Conservation (phyloP, 331 rosid species). For the Spiraea crenata region DNA sequence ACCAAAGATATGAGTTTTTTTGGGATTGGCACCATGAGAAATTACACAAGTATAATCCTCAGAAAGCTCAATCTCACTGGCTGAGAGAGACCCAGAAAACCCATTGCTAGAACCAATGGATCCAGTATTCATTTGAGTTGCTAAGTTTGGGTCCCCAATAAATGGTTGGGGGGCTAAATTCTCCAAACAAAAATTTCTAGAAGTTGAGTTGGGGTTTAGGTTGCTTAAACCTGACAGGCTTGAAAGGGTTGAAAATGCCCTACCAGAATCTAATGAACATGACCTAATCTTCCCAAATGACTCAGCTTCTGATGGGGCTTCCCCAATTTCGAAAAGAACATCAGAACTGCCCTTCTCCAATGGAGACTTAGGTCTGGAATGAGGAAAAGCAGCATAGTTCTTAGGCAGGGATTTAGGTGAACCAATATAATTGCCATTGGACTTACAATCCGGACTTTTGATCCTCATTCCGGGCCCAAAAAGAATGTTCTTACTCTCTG, state of each 20-base stretch:
- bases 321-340: conserved; percentile 87
- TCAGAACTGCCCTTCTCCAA: conserved; percentile 40
- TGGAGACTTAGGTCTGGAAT: conserved; percentile 34
- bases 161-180: conserved; percentile 31
- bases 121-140: conserved; percentile 16
- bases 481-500: conserved; percentile 57
- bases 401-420: conserved; percentile 66
- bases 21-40: conserved; percentile 75
- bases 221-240: conserved; percentile 25
- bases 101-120: conserved; percentile 43
- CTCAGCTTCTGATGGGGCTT: conserved; percentile 37
- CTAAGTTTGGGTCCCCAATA: conserved; percentile 48
- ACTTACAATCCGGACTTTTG: conserved; percentile 38
- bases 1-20: conserved; percentile 79
- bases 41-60: conserved; percentile 94
- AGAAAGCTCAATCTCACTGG: conserved; percentile 77
- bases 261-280: conserved; percentile 59
- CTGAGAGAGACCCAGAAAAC: conserved; percentile 50
- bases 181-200: conserved; percentile 38
- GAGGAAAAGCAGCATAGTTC: conserved; percentile 47
- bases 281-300: conserved; percentile 50
- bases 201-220: conserved; percentile 21
- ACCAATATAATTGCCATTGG: conserved; percentile 38
- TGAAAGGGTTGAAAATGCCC: conserved; percentile 42
- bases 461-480: conserved; percentile 61